Evolutionary conservation across 768 basidiomycete genomes (phyloP).

Genomic region (Russula griseocarnosa): DNA sequence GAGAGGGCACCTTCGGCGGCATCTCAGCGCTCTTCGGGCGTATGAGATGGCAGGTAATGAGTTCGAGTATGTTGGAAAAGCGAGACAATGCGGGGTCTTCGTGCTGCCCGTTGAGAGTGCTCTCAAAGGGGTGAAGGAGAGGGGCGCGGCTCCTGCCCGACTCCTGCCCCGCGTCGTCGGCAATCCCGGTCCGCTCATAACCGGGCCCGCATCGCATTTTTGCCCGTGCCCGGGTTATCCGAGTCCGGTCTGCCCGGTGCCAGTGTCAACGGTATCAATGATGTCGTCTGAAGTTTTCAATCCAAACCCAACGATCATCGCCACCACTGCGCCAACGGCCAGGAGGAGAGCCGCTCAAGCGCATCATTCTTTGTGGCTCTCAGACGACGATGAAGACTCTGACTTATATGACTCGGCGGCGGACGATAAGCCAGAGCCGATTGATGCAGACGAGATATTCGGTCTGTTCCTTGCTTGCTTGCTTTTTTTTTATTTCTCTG

Average conservation of each 20-base stretch:
- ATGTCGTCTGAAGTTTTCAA: conserved; percentile 63
- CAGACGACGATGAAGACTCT: conserved; percentile 33
- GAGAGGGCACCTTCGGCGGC: conserved; percentile 24
- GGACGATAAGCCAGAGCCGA: conserved; percentile 54
- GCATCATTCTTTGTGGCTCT: conserved; percentile 58
- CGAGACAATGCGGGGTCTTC: conserved; percentile 7
- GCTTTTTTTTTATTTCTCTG: background rate
- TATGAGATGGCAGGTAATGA: conserved; percentile 20
- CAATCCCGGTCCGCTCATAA: background rate
- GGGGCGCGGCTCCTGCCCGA: background rate
- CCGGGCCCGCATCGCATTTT: no score
- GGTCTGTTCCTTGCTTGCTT: conserved; percentile 48
- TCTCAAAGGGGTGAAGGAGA: background rate
- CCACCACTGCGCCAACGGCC: conserved; percentile 46
- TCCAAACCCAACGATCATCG: conserved; percentile 83
- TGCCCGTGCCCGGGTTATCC: no score
- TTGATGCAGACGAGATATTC: conserved; percentile 91
- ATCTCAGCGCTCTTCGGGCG: conserved; percentile 12
- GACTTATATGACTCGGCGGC: conserved; percentile 27
- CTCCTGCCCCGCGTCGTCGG: no score
- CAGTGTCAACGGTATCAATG: conserved; percentile 38
- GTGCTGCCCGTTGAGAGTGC: background rate
- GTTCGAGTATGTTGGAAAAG: conserved; percentile 17
- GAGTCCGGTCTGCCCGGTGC: background rate
- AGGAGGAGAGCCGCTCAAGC: conserved; percentile 39